Evolutionary conservation across 768 basidiomycete genomes (phyloP), one percentile per base, ranked within the genome.

Genomic region (Lanmaoa rubissima): DNA sequence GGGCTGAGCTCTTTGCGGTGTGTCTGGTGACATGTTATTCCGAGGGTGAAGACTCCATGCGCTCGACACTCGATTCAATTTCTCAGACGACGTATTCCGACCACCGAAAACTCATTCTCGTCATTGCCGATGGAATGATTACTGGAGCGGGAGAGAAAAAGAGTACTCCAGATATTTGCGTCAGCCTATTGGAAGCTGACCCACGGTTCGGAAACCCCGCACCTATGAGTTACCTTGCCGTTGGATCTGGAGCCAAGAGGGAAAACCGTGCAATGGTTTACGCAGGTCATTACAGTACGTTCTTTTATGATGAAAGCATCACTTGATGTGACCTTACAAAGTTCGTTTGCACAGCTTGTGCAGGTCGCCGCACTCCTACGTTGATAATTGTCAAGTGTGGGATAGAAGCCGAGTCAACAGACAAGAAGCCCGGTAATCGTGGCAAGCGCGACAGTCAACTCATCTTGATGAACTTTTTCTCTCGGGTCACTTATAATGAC

Each of bases 391-490:
- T 98, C 72, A 99, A 99, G 74, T 98, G 96, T 67, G 96, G 96
- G 19, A 94, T 88, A 38, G 94, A 97, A 63, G 74, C 73, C 31
- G 96, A 99, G 69, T 88, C 78, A 12, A 77, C 80, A 7, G 94
- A 96, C 63, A 90, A 88, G 76, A 99, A 98, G 69, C 93, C 96
- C 1, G 97, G 97, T 26, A 99, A 99, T 76, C 84, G 97, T 63
- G 97, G 97, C 65, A 99, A 99, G 74, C 90, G 97, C 42, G 97
- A 99, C 76, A 94, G 92, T 73, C 97, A 99, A 71, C 87, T 99
- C 62, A 92, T 99, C 68, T 82, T 99, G 65, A 99, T 99, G 97
- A 97, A 98, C 76, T 99, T 99, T 73, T 98, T 98, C 78, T 96
- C 94, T 48, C 87, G 92, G 45, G 97, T 99, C 65, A 99, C 97